Conservation (phyloP, 2,329 filamentous ascomycete genomes). For the Cercospora sp. region DNA sequence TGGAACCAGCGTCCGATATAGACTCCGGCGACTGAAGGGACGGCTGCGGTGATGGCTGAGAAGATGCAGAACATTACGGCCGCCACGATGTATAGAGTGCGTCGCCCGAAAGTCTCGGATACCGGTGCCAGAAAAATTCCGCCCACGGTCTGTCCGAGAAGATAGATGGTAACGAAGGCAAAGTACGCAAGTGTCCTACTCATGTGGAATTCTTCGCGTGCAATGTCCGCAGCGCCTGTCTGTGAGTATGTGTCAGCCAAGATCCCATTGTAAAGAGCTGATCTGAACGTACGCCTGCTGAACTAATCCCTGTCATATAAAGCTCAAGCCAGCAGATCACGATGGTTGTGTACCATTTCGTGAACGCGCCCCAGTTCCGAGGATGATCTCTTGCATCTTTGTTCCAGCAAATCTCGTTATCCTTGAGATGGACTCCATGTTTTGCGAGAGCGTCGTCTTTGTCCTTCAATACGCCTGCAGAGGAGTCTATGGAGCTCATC, state of each 20-base stretch:
- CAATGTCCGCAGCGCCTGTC: slow-evolving; percentile 24
- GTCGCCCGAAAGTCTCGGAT: slow-evolving; percentile 42
- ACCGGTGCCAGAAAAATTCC: slow-evolving; percentile 42
- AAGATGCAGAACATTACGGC: slow-evolving; percentile 36
- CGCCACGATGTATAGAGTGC: slow-evolving; percentile 38
- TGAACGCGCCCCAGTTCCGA: slow-evolving; percentile 17
- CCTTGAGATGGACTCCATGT: slow-evolving; percentile 22
- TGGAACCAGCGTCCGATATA: slow-evolving; percentile 46
- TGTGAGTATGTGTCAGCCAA: neutral
- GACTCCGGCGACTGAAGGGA: slow-evolving; percentile 40
- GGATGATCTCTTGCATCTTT: slow-evolving; percentile 21
- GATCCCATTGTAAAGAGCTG: too few relatives aligned
- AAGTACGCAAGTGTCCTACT: slow-evolving; percentile 25
- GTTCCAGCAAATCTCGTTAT: slow-evolving; percentile 23
- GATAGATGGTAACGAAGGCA: slow-evolving; percentile 27
- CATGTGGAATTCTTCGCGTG: slow-evolving; percentile 20
- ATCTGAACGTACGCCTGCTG: slow-evolving; percentile 16
- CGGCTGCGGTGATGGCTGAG: slow-evolving; percentile 35
- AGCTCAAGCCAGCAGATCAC: slow-evolving; percentile 25
- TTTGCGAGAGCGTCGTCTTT: neutral
- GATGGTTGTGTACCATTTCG: slow-evolving; percentile 22
- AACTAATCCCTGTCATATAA: slow-evolving; percentile 28
- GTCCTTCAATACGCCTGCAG: neutral
- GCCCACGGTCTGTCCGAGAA: slow-evolving; percentile 41
- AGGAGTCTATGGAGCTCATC: slow-evolving; percentile 11